A percentile compares a stretch with the other conserved stretches of the same genome.
Conservation (phyloP, 805 yeast genomes). For the Suhomyces vadensis region DNA sequence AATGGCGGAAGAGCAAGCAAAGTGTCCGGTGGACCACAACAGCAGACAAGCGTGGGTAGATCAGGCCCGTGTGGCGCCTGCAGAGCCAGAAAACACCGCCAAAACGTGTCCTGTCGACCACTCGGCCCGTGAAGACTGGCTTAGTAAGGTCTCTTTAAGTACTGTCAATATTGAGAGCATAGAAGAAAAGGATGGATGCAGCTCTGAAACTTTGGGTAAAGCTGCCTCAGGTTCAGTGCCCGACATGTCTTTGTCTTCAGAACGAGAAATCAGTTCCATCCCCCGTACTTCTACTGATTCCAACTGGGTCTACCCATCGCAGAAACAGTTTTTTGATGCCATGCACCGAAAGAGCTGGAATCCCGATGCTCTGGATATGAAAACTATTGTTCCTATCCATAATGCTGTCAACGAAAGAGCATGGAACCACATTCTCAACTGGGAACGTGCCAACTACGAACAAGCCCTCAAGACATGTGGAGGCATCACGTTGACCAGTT, state of each 20-base stretch:
- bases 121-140: conserved; percentile 59
- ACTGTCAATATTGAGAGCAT: conserved; percentile 38
- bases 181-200: conserved; percentile 41
- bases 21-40: conserved; percentile 57
- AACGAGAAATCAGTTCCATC: conserved; percentile 75
- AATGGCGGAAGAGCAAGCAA: conserved; percentile 23
- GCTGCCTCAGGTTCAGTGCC: conserved; percentile 23
- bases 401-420: conserved; percentile 92
- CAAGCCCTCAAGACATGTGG: conserved; percentile 59
- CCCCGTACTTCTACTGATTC: conserved; percentile 65
- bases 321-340: conserved; percentile 90
- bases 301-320: conserved; percentile 95
- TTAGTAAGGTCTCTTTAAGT: conserved; percentile 31
- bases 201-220: conserved; percentile 45
- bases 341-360: conserved; percentile 90
- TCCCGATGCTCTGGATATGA: conserved; percentile 82
- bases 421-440: conserved; percentile 77
- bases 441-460: conserved; percentile 70
- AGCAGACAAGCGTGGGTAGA: conserved; percentile 34
- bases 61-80: conserved; percentile 14
- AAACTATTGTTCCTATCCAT: conserved; percentile 89
- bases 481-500: conserved; percentile 79
- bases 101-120: conserved; percentile 70
- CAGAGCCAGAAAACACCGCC: conserved; percentile 19
- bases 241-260: too few species aligned